Conservation (phyloP, 2,329 filamentous ascomycete genomes). For the Didymosphaeria variabile region DNA sequence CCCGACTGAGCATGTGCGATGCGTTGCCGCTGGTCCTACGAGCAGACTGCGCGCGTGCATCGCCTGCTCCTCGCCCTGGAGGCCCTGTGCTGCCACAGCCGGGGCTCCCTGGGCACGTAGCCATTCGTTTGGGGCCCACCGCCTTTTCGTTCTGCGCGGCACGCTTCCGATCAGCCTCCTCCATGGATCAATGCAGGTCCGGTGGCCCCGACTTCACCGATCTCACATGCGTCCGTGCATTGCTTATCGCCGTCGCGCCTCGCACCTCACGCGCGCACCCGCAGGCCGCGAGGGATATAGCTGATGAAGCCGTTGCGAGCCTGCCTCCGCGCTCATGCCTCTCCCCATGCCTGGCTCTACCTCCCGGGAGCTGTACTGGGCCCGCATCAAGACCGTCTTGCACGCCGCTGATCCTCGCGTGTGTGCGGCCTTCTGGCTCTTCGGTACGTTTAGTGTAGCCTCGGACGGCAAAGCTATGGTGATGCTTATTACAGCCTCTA, state of each 20-base stretch:
- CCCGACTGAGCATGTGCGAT: not conserved
- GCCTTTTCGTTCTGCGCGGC: slow-evolving; percentile 12
- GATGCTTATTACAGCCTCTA: slow-evolving; percentile 47
- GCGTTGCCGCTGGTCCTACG: not conserved
- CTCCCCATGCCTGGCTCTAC: slow-evolving; percentile 68
- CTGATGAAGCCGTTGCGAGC: not conserved
- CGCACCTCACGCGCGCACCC: slow-evolving; percentile 2
- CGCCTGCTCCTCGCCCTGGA: not conserved
- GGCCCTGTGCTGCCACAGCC: not conserved
- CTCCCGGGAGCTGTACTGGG: slow-evolving; percentile 77
- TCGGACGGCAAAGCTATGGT: not conserved
- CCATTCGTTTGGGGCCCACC: slow-evolving; percentile 11
- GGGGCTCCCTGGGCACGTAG: not conserved
- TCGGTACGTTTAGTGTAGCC: slow-evolving; percentile 67
- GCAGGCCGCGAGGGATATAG: too few relatives aligned
- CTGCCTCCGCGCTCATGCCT: slow-evolving; percentile 32
- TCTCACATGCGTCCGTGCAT: not conserved
- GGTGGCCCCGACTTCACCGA: not conserved
- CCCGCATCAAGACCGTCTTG: slow-evolving; percentile 70
- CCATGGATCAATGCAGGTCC: slow-evolving; percentile 2
- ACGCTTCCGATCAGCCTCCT: slow-evolving; percentile 11
- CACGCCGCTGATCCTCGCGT: slow-evolving; percentile 75
- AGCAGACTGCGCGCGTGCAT: not conserved
- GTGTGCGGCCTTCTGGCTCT: slow-evolving; percentile 87
- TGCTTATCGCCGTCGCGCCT: not conserved